Percentiles rank a stretch among this genome's conserved stretches.
Conservation (phyloP, 345 rosid genomes). For the Eucalyptus tenuipes region DNA sequence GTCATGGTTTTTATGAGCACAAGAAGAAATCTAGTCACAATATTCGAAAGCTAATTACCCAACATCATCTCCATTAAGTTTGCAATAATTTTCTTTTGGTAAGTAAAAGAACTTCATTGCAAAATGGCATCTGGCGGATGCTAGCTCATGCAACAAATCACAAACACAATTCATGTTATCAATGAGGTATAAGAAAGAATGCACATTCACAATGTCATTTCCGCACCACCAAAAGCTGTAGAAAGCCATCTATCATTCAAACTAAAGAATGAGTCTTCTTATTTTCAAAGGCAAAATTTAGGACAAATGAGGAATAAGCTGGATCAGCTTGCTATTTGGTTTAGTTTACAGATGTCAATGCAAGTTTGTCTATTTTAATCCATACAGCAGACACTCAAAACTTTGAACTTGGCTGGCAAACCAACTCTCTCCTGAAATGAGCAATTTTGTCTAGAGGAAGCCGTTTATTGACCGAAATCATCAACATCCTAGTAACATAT, state of each 20-base stretch:
- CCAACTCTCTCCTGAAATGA: too few relatives aligned
- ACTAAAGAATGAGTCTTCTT: not conserved
- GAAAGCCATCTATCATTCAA: not conserved
- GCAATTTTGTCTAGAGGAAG: not conserved
- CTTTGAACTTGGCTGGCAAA: too few relatives aligned
- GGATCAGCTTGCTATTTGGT: not conserved
- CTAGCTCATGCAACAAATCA: not conserved
- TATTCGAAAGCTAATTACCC: not conserved
- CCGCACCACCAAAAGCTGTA: not conserved
- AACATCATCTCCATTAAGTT: not conserved
- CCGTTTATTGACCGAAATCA: too few relatives aligned
- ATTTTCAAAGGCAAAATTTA: not conserved
- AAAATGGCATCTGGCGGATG: not conserved
- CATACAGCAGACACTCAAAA: not conserved
- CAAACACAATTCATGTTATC: not conserved
- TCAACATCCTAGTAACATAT: too few relatives aligned
- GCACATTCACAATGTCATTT: not conserved
- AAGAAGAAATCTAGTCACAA: not conserved
- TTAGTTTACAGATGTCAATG: not conserved
- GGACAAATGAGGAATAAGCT: not conserved
- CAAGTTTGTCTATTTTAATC: not conserved
- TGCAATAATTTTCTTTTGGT: not conserved
- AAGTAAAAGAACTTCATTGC: not conserved
- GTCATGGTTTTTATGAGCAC: not conserved
- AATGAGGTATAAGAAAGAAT: not conserved